Evolutionary conservation across 352 stramenopile species (phyloP).

Genomic region (Phytophthora cactorum): DNA sequence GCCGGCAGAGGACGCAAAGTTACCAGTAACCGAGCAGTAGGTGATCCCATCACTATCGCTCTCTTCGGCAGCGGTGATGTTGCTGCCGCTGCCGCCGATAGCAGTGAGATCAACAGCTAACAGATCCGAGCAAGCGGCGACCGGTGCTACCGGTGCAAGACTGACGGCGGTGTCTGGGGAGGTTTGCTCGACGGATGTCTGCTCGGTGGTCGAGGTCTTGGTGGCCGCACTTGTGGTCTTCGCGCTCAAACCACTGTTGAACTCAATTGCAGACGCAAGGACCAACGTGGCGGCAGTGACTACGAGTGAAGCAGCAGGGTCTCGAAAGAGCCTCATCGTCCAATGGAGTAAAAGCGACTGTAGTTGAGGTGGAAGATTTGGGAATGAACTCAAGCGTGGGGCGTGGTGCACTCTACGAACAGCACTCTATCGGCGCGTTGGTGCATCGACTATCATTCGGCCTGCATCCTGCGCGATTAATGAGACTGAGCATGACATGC

Average conservation of each 20-base stretch:
- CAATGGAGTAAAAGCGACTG: background rate
- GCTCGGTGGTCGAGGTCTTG: constrained; percentile 9
- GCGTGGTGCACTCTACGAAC: constrained; percentile 16
- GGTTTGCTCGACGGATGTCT: constrained; percentile 7
- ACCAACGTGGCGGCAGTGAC: constrained; percentile 1
- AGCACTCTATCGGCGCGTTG: constrained; percentile 7
- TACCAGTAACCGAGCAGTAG: constrained; percentile 40
- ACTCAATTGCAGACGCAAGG: constrained; percentile 8
- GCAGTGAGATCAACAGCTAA: constrained; percentile 30
- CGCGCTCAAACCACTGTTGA: constrained; percentile 9
- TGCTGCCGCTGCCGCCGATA: constrained; percentile 35
- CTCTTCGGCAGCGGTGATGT: constrained; percentile 32
- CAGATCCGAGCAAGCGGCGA: constrained; percentile 32
- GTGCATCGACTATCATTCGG: constrained; percentile 19
- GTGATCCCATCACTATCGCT: constrained; percentile 31
- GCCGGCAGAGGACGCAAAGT: constrained; percentile 19
- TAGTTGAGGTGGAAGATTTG: constrained; percentile 14
- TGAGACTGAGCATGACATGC: background rate
- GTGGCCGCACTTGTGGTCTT: constrained; percentile 5
- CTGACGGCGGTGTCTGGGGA: constrained; percentile 22
- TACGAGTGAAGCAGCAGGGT: background rate
- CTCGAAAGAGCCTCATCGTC: constrained; percentile 18
- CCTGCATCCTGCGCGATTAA: constrained; percentile 5
- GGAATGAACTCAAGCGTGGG: constrained; percentile 7
- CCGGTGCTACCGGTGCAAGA: constrained; percentile 30